phyloP scores from a whole-genome alignment of 2,329 filamentous ascomycete genomes.

The Chaetomium sp. region DNA sequence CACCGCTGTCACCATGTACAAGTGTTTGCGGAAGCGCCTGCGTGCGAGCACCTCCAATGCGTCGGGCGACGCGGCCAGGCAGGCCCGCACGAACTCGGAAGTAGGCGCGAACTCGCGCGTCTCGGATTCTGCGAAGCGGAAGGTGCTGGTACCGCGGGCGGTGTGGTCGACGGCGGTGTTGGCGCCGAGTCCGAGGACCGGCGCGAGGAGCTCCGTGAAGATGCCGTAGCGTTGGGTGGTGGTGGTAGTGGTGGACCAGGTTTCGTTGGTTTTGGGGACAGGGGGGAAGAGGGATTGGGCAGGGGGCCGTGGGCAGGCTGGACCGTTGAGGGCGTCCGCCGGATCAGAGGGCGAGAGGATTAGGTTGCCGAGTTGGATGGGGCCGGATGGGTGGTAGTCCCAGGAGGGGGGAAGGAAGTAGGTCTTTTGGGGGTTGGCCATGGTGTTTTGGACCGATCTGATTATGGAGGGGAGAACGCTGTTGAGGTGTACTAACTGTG shows the following conservation, averaged over 20 bases:
- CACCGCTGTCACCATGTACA: background rate
- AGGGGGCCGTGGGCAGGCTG: background rate
- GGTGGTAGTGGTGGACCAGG: background rate
- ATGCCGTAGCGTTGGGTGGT: too few species aligned
- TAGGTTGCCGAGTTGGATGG: background rate
- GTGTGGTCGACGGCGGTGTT: too few species aligned
- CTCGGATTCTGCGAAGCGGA: background rate
- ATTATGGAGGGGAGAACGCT: background rate
- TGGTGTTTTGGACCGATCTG: background rate
- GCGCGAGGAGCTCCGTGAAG: too few species aligned
- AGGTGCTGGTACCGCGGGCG: too few species aligned
- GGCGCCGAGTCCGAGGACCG: too few species aligned
- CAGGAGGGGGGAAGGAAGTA: constrained; percentile 1
- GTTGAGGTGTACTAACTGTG: too few species aligned
- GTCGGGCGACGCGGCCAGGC: background rate
- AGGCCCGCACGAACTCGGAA: background rate
- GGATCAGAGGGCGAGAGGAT: background rate
- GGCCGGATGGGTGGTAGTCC: background rate
- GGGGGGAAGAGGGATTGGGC: background rate
- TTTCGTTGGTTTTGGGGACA: background rate
- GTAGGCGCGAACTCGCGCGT: background rate
- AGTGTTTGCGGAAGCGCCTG: background rate
- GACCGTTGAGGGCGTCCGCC: background rate
- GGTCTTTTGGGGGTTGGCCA: background rate
- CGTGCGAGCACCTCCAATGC: background rate